phyloP scores from a whole-genome alignment of 306 rosid species.

The Casuarina equisetifolia region DNA sequence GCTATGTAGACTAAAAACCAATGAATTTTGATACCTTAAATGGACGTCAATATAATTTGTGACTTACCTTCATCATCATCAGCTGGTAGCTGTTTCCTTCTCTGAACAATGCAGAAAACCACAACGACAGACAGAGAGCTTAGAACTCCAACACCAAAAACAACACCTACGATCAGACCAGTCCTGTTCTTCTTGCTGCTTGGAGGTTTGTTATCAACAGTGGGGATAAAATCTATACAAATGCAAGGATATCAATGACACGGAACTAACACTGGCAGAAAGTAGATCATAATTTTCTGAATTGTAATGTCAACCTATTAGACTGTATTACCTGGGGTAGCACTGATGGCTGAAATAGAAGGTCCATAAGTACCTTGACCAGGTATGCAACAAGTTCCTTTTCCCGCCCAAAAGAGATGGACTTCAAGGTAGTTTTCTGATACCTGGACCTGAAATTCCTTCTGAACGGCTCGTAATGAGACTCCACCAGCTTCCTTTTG shows the following conservation, averaged over 20 bases:
- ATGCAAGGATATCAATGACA: conserved; percentile 21
- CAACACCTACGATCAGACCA: conserved; percentile 58
- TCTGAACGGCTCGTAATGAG: conserved; percentile 39
- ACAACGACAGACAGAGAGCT: conserved; percentile 32
- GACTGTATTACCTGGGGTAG: conserved; percentile 57
- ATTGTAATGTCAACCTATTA: background rate
- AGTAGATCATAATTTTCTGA: conserved; percentile 10
- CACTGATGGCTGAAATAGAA: conserved; percentile 70
- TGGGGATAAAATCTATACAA: conserved; percentile 58
- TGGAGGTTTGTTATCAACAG: conserved; percentile 52
- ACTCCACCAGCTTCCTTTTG: conserved; percentile 60
- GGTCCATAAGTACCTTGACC: conserved; percentile 68
- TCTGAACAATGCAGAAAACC: too few species aligned
- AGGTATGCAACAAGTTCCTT: conserved; percentile 82
- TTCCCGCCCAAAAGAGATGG: conserved; percentile 91
- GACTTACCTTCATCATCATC: conserved; percentile 56
- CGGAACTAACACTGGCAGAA: background rate
- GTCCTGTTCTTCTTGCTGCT: conserved; percentile 41
- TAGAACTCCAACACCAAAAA: conserved; percentile 57
- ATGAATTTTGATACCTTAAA: background rate
- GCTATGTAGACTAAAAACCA: background rate
- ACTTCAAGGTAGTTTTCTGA: conserved; percentile 65
- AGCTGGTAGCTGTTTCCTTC: conserved; percentile 35
- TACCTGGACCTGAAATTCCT: conserved; percentile 40
- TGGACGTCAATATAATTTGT: background rate